Base-by-base conservation (phyloP, 2,329 filamentous ascomycete genomes). In the Sporothrix luriei region DNA sequence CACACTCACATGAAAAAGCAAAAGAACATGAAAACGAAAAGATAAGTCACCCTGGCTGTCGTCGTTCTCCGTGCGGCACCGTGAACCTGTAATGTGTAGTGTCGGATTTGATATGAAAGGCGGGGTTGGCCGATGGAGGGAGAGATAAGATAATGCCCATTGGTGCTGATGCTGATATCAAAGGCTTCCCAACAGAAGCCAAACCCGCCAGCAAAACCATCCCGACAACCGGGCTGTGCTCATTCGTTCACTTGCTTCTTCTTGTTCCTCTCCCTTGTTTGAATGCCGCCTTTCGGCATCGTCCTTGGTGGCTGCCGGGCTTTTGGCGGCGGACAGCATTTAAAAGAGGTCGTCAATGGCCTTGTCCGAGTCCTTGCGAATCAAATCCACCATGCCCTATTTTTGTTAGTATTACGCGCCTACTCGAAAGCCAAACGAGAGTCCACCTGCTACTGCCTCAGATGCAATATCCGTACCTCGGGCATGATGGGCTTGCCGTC, bases 281-380 rank as follows among this genome's bases (percentile, higher is more conserved):
- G 21, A 26, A 21, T 49, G 13, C 19, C 40, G 14, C 43, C 13
- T 62, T 24, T 49, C 33, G 7, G 54, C 57, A 11, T 69, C 26
- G 7, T 26, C 49, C 54, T 19, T 1, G 14, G 61, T n/a, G 57
- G 13, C 21, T 48, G 14, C 14, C 26, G 43, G 24, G 24, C 5
- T 9, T 49, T 26, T n/a, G 43, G 61, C 52, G n/a, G 26, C 19
- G 4, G 46, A 46, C 16, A 19, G 48, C 19, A 9, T 7, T 40
- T 54, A 62, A 95, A 75, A 89, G 71, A 99, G 82, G 78, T 97
- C 94, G 73, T 92, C 88, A 73, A 99, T 91, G 19, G 90, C 89
- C 82, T 97, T 97, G 78, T 97, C 94, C 10, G 94, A 92, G 78
- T 99, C 95, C 75, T 93, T 91, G 77, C 92, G 91, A 76, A 99